Evolutionary conservation across 495 filamentous ascomycete genomes (phyloP).

Genomic region (Melanomma pulvis-pyrius): DNA sequence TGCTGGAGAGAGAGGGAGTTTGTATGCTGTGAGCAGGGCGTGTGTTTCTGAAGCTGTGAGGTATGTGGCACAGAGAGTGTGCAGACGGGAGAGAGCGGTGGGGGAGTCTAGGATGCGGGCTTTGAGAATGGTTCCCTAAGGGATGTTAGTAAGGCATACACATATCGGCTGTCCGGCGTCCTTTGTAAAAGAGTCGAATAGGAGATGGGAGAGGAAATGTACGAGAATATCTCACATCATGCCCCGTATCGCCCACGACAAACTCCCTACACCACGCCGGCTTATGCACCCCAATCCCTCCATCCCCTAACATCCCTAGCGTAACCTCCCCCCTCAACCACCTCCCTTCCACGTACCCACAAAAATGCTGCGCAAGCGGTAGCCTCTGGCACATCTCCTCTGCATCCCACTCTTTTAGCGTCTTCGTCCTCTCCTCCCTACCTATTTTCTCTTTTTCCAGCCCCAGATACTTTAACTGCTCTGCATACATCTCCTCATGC

Average conservation of each 20-base stretch:
- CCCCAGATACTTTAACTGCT: conserved; percentile 25
- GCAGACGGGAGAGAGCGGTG: neutral
- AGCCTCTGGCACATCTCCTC: conserved; percentile 19
- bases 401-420: conserved; percentile 16
- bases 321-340: conserved; percentile 16
- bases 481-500: conserved; percentile 25
- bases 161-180: too few species aligned
- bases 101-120: conserved; percentile 30
- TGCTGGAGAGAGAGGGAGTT: conserved; percentile 4
- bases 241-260: conserved; percentile 19
- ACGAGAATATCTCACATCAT: conserved; percentile 17
- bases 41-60: conserved; percentile 10
- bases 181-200: too few species aligned
- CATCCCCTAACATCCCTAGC: conserved; percentile 7
- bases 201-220: neutral
- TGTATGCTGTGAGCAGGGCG: conserved; percentile 20
- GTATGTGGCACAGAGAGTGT: conserved; percentile 7
- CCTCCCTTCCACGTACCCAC: conserved; percentile 20
- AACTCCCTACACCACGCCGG: conserved; percentile 30
- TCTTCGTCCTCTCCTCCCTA: conserved; percentile 7
- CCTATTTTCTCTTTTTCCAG: conserved; percentile 4
- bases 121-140: conserved; percentile 29
- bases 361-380: conserved; percentile 30
- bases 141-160: conserved; percentile 6
- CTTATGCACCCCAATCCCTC: neutral